Conservation (phyloP, 768 basidiomycete species). For the Amanita jacksonii region DNA sequence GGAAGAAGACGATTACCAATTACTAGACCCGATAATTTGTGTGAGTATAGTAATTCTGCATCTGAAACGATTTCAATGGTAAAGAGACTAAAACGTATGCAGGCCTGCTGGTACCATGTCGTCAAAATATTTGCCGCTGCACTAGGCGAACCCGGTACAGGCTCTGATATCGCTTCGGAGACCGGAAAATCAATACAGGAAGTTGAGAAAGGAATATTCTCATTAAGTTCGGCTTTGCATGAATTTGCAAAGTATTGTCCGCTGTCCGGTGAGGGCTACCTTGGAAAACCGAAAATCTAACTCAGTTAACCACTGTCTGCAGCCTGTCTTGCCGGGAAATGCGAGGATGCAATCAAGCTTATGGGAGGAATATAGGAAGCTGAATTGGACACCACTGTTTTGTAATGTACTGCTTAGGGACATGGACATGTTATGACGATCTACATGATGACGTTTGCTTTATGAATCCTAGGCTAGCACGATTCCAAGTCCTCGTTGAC, state of each 20-base stretch:
- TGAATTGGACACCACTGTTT: too few species aligned
- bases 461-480: too few species aligned
- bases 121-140: constrained; percentile 13
- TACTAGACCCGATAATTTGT: constrained; percentile 43
- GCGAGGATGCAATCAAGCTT: neutral
- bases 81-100: neutral
- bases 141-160: constrained; percentile 13
- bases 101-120: constrained; percentile 22
- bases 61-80: neutral
- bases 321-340: constrained; percentile 4
- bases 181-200: constrained; percentile 3
- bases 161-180: constrained; percentile 2
- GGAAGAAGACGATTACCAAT: constrained; percentile 39
- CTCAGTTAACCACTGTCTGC: neutral
- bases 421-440: neutral
- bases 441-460: neutral
- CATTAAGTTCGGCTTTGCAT: constrained; percentile 6
- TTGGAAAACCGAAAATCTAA: neutral
- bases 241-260: constrained; percentile 7
- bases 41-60: constrained; percentile 24
- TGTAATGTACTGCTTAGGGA: too few species aligned
- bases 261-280: constrained; percentile 4
- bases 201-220: constrained; percentile 2
- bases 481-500: too few species aligned
- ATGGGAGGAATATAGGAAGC: constrained; percentile 4